These are phyloP conservation scores for Coemansia sp. DNA, from an alignment of 192 early-diverging fungal genomes.

Conservation along the genomic window DNA sequence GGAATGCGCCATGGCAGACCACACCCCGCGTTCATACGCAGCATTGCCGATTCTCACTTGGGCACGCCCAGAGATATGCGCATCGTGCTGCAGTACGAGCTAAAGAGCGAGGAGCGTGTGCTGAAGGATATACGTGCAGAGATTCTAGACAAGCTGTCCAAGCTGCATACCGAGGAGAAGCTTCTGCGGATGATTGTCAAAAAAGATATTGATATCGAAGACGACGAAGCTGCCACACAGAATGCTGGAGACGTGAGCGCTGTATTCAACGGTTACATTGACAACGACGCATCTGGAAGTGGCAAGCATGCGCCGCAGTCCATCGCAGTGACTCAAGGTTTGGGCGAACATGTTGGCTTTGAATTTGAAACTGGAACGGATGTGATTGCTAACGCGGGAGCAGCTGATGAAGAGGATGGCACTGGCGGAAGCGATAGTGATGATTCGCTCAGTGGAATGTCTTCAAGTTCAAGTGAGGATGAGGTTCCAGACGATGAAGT, in stretches of 20 bases:
- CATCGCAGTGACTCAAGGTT: background rate
- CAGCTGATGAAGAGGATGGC: conserved; percentile 5
- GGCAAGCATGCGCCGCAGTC: background rate
- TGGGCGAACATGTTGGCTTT: background rate
- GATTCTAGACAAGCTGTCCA: conserved; percentile 44
- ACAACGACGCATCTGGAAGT: conserved; percentile 2
- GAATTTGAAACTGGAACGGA: conserved; percentile 3
- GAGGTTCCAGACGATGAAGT: conserved; percentile 51
- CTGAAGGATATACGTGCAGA: conserved; percentile 46
- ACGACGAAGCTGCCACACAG: conserved; percentile 15
- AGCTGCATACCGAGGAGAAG: conserved; percentile 47
- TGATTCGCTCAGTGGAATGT: conserved; percentile 48
- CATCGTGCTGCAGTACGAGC: conserved; percentile 46
- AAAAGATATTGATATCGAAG: conserved; percentile 39
- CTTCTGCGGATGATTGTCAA: conserved; percentile 49
- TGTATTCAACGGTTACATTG: conserved; percentile 9
- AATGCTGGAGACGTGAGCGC: background rate
- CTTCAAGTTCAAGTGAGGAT: conserved; percentile 45
- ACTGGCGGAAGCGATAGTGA: conserved; percentile 18
- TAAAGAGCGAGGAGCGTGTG: conserved; percentile 38
- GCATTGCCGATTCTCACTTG: conserved; percentile 9
- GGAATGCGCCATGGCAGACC: conserved; percentile 10
- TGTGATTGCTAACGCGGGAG: background rate
- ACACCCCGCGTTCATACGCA: conserved; percentile 25
- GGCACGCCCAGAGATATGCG: conserved; percentile 40